Conservation (phyloP, 345 rosid species). For the Nephelium lappaceum region DNA sequence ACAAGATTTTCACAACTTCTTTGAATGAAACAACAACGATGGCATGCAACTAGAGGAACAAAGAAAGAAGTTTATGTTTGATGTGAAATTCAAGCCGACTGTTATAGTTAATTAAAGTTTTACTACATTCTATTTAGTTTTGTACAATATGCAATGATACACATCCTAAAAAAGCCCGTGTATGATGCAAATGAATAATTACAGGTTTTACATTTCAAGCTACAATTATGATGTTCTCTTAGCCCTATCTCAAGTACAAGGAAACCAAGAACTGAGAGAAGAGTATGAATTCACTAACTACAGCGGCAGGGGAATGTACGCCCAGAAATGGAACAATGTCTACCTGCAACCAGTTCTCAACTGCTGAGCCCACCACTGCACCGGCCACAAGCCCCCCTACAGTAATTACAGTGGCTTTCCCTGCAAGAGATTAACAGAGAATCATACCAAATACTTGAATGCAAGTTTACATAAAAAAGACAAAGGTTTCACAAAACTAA, state of each 20-base stretch:
- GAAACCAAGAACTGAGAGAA: slow-evolving; percentile 87
- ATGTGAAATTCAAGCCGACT: not conserved
- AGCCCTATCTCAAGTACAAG: slow-evolving; percentile 66
- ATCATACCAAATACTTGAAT: not conserved
- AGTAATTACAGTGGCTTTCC: slow-evolving; percentile 85
- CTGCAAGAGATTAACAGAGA: slow-evolving; percentile 37
- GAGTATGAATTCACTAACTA: slow-evolving; percentile 83
- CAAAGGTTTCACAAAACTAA: not conserved
- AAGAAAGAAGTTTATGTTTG: not conserved
- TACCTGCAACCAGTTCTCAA: slow-evolving; percentile 94
- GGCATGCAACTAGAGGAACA: not conserved
- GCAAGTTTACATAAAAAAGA: slow-evolving; percentile 5
- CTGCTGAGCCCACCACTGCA: slow-evolving; percentile 88
- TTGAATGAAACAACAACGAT: not conserved
- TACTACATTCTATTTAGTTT: slow-evolving; percentile 36
- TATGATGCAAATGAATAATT: slow-evolving; percentile 55
- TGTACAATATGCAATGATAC: slow-evolving; percentile 55
- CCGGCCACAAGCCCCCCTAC: slow-evolving; percentile 95
- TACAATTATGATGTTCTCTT: slow-evolving; percentile 18
- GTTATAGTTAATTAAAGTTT: slow-evolving; percentile 7
- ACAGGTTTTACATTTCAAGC: slow-evolving; percentile 36
- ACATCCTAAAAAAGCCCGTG: slow-evolving; percentile 49
- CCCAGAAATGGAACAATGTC: slow-evolving; percentile 91
- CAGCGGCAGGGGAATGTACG: slow-evolving; percentile 78
- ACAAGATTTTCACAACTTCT: not conserved